Conservation (phyloP, 2,329 filamentous ascomycete species). For the Penicillium nordicum region DNA sequence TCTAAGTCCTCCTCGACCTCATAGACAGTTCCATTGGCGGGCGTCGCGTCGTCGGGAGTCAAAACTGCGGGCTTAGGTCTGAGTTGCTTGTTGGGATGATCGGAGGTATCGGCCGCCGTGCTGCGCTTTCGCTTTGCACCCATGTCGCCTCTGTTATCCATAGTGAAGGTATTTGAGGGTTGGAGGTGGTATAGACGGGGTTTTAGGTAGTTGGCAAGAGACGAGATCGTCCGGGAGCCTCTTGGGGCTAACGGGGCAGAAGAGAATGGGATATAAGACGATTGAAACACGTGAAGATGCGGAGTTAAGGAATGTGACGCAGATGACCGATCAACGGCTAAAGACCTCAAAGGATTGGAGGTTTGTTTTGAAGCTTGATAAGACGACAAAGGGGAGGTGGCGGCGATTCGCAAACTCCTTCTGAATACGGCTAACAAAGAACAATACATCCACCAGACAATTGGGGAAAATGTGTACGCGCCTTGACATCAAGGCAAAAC, state of each 20-base stretch:
- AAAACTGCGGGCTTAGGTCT: constrained; percentile 46
- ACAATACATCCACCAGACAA: constrained; percentile 35
- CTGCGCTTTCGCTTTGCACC: constrained; percentile 56
- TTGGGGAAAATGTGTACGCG: constrained; percentile 8
- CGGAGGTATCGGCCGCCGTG: constrained; percentile 47
- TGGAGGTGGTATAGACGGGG: constrained; percentile 5
- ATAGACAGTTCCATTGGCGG: constrained; percentile 45
- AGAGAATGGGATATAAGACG: constrained; percentile 1
- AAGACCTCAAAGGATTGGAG: constrained; percentile 1
- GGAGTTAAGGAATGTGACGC: constrained; percentile 12
- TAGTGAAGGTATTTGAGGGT: constrained; percentile 24
- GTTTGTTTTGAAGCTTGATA: not conserved
- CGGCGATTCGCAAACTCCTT: constrained; percentile 30
- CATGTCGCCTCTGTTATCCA: constrained; percentile 51
- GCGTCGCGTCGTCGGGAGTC: constrained; percentile 42
- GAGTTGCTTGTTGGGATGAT: constrained; percentile 55
- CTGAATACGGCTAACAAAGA: constrained; percentile 27
- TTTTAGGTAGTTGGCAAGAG: constrained; percentile 6
- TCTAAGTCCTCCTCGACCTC: constrained; percentile 47
- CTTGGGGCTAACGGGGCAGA: constrained; percentile 12
- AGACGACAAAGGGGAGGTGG: not conserved
- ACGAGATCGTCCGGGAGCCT: constrained; percentile 13
- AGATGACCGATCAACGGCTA: constrained; percentile 8
- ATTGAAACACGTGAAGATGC: constrained; percentile 1
- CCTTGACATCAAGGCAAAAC: constrained; percentile 1